phyloP scores from a whole-genome alignment of 495 filamentous ascomycete species.

The Penicillium turbatum region DNA sequence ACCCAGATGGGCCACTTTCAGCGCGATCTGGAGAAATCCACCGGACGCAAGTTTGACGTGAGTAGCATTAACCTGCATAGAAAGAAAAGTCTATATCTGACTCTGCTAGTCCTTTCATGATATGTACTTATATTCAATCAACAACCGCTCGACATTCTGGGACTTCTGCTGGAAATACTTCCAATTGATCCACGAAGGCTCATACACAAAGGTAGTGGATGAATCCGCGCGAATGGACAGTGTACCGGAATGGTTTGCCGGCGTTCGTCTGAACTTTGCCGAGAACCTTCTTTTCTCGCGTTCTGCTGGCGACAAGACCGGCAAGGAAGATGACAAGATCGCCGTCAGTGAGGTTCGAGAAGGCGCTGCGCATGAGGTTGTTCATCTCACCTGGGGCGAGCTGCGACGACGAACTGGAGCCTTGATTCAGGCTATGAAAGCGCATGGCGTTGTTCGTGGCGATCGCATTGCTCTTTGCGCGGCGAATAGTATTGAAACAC shows the following conservation, averaged over 20 bases:
- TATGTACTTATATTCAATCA: conserved; percentile 60
- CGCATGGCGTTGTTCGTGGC: conserved; percentile 58
- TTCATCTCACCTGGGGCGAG: conserved; percentile 59
- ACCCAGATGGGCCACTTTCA: conserved; percentile 62
- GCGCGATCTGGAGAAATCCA: conserved; percentile 20
- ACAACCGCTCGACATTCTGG: conserved; percentile 62
- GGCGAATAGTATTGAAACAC: conserved; percentile 68
- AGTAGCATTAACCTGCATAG: neutral
- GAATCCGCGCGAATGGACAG: conserved; percentile 62
- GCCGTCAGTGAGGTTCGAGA: conserved; percentile 71
- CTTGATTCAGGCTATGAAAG: conserved; percentile 59
- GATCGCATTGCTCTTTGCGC: conserved; percentile 70
- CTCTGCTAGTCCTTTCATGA: conserved; percentile 46
- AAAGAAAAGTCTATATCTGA: conserved; percentile 6
- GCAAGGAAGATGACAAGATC: conserved; percentile 66
- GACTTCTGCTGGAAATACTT: conserved; percentile 55
- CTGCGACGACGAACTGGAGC: conserved; percentile 52
- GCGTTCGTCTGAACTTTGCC: conserved; percentile 70
- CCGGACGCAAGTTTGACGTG: conserved; percentile 17
- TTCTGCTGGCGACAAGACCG: conserved; percentile 12
- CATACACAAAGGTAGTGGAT: conserved; percentile 58
- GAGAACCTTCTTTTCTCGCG: conserved; percentile 63
- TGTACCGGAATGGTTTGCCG: conserved; percentile 58
- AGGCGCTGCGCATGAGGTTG: conserved; percentile 50
- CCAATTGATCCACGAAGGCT: conserved; percentile 58